These are phyloP conservation scores for Debaryomyces psychrophilus DNA, from an alignment of 1,139 yeast species.

Conservation along the genomic window DNA sequence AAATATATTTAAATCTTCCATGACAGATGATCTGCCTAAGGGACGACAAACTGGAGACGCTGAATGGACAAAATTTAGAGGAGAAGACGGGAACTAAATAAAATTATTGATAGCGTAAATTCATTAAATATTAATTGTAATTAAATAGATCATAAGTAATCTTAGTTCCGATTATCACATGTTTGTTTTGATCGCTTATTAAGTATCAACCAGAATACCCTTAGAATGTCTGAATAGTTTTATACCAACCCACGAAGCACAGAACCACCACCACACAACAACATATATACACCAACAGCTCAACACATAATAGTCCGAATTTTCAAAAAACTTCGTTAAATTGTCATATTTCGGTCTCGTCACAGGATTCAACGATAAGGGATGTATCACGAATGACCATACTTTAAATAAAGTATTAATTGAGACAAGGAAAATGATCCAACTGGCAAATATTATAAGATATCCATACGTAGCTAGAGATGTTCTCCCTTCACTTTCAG, in stretches of 20 bases:
- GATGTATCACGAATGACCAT: conserved; percentile 48
- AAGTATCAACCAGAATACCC: conserved; percentile 36
- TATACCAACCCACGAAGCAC: conserved; percentile 76
- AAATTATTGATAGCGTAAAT: conserved; percentile 2
- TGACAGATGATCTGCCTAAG: conserved; percentile 22
- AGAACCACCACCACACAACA: conserved; percentile 76
- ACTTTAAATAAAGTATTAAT: conserved; percentile 46
- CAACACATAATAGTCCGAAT: conserved; percentile 51
- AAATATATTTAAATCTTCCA: conserved; percentile 12
- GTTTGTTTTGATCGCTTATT: not conserved
- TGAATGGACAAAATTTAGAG: conserved; percentile 75
- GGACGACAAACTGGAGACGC: conserved; percentile 78
- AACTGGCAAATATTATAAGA: conserved; percentile 36
- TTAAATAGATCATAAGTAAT: not conserved
- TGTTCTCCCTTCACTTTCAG: not conserved
- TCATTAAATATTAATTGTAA: conserved; percentile 4
- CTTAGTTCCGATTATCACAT: not conserved
- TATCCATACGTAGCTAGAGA: conserved; percentile 35
- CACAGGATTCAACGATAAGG: conserved; percentile 20
- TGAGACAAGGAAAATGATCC: conserved; percentile 46
- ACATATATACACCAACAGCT: conserved; percentile 58
- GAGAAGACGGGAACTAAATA: conserved; percentile 63
- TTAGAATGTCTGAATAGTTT: conserved; percentile 76
- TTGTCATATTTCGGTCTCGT: conserved; percentile 19
- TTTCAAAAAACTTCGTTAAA: conserved; percentile 19